Conservation (phyloP, 2,329 filamentous ascomycete species). For the Microdochium trichocladiopsis region DNA sequence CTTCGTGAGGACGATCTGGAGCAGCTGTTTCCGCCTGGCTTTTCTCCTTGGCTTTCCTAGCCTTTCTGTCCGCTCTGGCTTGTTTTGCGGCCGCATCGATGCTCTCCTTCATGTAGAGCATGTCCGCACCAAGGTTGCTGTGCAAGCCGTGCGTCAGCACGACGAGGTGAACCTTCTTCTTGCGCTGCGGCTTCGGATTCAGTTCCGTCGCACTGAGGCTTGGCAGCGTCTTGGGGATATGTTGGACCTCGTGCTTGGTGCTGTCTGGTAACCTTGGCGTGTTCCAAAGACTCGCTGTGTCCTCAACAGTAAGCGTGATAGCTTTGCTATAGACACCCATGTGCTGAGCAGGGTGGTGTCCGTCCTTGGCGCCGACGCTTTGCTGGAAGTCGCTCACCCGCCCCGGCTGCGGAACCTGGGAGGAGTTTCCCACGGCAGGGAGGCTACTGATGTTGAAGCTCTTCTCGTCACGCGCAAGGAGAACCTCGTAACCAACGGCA, state of each 20-base stretch:
- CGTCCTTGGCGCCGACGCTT: constrained; percentile 47
- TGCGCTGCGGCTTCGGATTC: constrained; percentile 11
- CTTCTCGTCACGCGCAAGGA: constrained; percentile 80
- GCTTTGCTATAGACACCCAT: constrained; percentile 82
- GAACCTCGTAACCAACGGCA: constrained; percentile 78
- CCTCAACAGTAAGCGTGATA: constrained; percentile 71
- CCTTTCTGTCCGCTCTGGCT: constrained; percentile 62
- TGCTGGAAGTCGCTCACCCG: constrained; percentile 72
- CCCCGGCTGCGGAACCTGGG: constrained; percentile 55
- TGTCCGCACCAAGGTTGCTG: constrained; percentile 91
- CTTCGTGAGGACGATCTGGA: constrained; percentile 9
- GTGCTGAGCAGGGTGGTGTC: constrained; percentile 53
- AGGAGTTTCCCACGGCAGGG: constrained; percentile 35
- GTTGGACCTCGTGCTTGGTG: constrained; percentile 4
- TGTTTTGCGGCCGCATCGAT: constrained; percentile 79
- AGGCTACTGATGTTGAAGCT: constrained; percentile 60
- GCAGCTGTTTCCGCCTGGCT: constrained; percentile 19
- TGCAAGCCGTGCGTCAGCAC: constrained; percentile 91
- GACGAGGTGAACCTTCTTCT: constrained; percentile 81
- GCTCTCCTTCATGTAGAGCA: constrained; percentile 95
- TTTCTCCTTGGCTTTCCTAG: constrained; percentile 46
- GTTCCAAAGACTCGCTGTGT: constrained; percentile 87
- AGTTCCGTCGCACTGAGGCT: constrained; percentile 2
- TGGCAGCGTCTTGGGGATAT: not conserved
- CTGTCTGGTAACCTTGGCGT: constrained; percentile 66